A percentile compares a stretch with the other conserved stretches of the same genome.
These are phyloP conservation scores for Phytophthora brassicae DNA, from an alignment of 352 stramenopile genomes.

Conservation along the genomic window DNA sequence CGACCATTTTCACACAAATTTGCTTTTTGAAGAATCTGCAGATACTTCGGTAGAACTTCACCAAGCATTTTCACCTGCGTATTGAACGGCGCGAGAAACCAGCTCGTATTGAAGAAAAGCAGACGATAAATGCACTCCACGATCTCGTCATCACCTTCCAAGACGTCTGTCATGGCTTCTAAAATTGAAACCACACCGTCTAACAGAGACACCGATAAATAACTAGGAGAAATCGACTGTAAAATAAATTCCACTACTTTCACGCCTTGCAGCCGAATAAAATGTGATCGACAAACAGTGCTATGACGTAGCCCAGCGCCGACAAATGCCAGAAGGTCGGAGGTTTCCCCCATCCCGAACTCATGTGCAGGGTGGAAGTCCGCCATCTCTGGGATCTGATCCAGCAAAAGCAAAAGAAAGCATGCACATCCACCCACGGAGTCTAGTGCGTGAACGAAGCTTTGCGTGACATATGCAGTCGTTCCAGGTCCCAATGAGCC, in stretches of 20 bases:
- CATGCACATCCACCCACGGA: slow-evolving; percentile 67
- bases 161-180: slow-evolving; percentile 50
- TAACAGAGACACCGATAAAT: slow-evolving; percentile 61
- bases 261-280: slow-evolving; percentile 62
- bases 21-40: slow-evolving; percentile 49
- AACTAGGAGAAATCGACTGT: slow-evolving; percentile 72
- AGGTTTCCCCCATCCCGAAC: slow-evolving; percentile 68
- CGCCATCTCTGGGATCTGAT: slow-evolving; percentile 77
- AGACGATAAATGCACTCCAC: slow-evolving; percentile 56
- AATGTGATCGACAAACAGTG: slow-evolving; percentile 71
- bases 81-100: slow-evolving; percentile 77
- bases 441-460: slow-evolving; percentile 65
- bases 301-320: slow-evolving; percentile 54
- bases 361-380: slow-evolving; percentile 77
- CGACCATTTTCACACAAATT: slow-evolving; percentile 18
- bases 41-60: slow-evolving; percentile 60
- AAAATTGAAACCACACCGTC: slow-evolving; percentile 66
- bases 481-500: slow-evolving; percentile 72
- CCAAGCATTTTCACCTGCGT: slow-evolving; percentile 71
- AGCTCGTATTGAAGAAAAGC: slow-evolving; percentile 80
- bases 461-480: slow-evolving; percentile 60
- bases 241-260: slow-evolving; percentile 80
- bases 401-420: slow-evolving; percentile 71
- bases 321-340: slow-evolving; percentile 64
- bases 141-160: slow-evolving; percentile 34